Percentiles rank a stretch among this genome's conserved stretches.
phyloP scores from a whole-genome alignment of 345 rosid species.

The Aurinia saxatilis region DNA sequence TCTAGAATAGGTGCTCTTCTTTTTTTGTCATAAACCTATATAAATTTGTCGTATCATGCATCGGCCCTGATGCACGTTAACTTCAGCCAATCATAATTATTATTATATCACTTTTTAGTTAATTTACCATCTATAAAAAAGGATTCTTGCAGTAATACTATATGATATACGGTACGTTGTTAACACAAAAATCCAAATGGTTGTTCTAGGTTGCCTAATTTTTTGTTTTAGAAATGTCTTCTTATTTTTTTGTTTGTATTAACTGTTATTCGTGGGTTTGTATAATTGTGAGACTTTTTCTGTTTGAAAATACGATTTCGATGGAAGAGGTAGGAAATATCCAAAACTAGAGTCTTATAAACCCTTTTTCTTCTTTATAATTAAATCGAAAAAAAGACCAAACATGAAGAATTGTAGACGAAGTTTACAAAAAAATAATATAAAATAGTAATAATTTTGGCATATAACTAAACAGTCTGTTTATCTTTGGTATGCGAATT shows the following conservation, averaged over 20 bases:
- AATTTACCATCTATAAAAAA: too few species aligned
- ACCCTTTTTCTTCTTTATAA: neutral
- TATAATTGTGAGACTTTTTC: constrained; percentile 10
- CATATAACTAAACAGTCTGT: neutral
- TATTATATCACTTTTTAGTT: too few species aligned
- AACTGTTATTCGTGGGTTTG: constrained; percentile 2
- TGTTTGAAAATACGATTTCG: constrained; percentile 14
- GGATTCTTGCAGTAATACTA: neutral
- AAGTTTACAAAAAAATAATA: neutral
- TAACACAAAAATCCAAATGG: neutral
- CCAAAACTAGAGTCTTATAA: neutral
- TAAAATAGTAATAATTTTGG: neutral
- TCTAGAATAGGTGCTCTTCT: too few species aligned
- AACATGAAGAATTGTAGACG: neutral
- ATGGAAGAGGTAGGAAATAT: constrained; percentile 2
- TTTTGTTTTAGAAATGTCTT: neutral
- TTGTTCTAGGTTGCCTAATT: constrained; percentile 14
- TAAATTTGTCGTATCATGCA: too few species aligned
- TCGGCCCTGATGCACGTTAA: too few species aligned
- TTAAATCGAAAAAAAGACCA: neutral
- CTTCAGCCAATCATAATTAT: too few species aligned
- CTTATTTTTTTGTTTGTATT: neutral
- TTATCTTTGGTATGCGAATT: constrained; percentile 3
- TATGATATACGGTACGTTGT: neutral
- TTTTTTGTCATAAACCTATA: too few species aligned